Percentiles rank a stretch among this genome's conserved stretches.
These are phyloP conservation scores for Termitomyces sp. DNA, from an alignment of 768 basidiomycete species.

Conservation along the genomic window DNA sequence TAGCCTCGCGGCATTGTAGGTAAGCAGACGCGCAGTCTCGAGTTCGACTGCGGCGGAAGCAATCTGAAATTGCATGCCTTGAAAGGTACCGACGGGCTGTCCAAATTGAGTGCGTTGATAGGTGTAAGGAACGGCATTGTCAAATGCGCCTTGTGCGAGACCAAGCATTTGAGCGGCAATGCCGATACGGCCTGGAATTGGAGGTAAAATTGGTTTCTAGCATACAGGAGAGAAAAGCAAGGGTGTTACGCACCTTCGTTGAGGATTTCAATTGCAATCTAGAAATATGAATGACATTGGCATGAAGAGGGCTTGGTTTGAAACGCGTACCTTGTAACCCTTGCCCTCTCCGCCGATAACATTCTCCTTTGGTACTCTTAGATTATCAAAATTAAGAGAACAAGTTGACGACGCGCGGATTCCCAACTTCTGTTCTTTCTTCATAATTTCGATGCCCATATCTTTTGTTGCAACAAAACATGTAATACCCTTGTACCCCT, in stretches of 20 bases:
- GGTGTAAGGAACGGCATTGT: slow-evolving; percentile 92
- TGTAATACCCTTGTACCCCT: slow-evolving; percentile 99
- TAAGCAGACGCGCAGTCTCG: slow-evolving; percentile 83
- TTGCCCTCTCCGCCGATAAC: slow-evolving; percentile 88
- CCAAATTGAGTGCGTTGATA: slow-evolving; percentile 95
- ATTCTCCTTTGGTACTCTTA: slow-evolving; percentile 80
- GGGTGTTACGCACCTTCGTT: slow-evolving; percentile 66
- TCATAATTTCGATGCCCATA: slow-evolving; percentile 95
- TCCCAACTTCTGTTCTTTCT: slow-evolving; percentile 98
- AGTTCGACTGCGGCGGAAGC: slow-evolving; percentile 88
- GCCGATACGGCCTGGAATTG: slow-evolving; percentile 60
- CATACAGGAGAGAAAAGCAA: neutral
- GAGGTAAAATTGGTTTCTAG: neutral
- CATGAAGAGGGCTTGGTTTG: neutral
- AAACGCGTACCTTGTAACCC: slow-evolving; percentile 70
- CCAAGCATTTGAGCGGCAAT: slow-evolving; percentile 99
- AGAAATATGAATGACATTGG: neutral
- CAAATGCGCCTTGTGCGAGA: slow-evolving; percentile 94
- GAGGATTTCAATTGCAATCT: slow-evolving; percentile 94
- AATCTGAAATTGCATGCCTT: slow-evolving; percentile 94
- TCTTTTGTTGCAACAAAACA: slow-evolving; percentile 96
- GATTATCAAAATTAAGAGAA: slow-evolving; percentile 89
- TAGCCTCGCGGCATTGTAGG: slow-evolving; percentile 93
- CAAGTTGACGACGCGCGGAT: slow-evolving; percentile 97
- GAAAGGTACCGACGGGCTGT: slow-evolving; percentile 89